Evolutionary conservation across 2,329 filamentous ascomycete species (phyloP), one percentile per base, ranked within the genome.

Genomic region (Cercospora zeae-maydis): DNA sequence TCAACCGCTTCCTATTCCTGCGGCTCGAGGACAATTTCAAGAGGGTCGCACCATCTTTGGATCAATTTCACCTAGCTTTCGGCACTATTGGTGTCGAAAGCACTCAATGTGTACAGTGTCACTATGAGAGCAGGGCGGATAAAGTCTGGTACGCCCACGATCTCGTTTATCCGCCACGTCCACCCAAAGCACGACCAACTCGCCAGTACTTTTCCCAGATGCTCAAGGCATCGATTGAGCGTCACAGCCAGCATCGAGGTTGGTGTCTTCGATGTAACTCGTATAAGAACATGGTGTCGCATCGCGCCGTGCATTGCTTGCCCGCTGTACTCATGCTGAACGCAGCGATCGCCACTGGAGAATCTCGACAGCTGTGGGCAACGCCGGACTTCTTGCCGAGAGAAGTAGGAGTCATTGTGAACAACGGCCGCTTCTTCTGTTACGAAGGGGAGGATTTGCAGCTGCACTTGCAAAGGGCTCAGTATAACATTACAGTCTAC

Each of bases 221-320:
- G 52, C 80, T 99, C n/a, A 96, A 97, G 75, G 87, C 87, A 58
- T 96, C 92, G 67, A 88, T 99, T 31, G 93, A 98, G 77, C 84
- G 92, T 58, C 92, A 97, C 75, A 90, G 90, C 10, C 91, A 91
- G 52, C 92, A 90, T 49, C 87, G 93, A 71, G 95, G 95, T 6
- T 99, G 93, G 93, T 99, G 95, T 74, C 89, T 89, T 67, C 87
- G 89, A 72, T 99, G 96, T 74, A 90, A 92, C 68, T 86, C 92
- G 24, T 98, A 99, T 75, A 92, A 96, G 75, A 90, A 90, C 58
- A 86, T 98, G 58, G 86, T 88, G 10, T 96, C 92, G 19, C 85
- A 91, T 64, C 96, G 96, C 73, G 90, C 89, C 0, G 89, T 98
- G 3, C 88, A 91, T 68, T 87, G 84, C 42, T 84, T 96, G 64